These are phyloP conservation scores for Setomelanomma holmii DNA, from an alignment of 2,329 filamentous ascomycete species.

Conservation along the genomic window DNA sequence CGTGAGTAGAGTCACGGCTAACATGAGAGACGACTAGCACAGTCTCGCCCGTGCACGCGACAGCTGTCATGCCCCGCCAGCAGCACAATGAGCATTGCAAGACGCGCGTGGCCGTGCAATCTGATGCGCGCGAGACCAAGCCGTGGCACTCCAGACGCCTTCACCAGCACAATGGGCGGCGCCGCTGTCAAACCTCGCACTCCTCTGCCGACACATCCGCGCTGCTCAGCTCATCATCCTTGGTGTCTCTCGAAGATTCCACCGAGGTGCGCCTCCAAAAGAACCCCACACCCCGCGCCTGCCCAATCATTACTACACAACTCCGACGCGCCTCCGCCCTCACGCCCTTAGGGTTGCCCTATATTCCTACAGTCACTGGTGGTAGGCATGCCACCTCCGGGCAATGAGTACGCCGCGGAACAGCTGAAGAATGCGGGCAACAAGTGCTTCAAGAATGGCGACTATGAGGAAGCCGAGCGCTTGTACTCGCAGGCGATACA, in stretches of 20 bases:
- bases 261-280: conserved; percentile 17
- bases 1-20: too few relatives aligned
- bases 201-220: conserved; percentile 9
- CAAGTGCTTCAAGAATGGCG: conserved; percentile 67
- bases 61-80: too few relatives aligned
- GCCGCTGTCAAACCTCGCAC: too few relatives aligned
- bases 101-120: conserved; percentile 2
- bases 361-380: background rate
- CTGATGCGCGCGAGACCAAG: background rate
- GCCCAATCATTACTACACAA: conserved; percentile 29
- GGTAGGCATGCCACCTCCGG: conserved; percentile 29
- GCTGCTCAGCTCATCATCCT: conserved; percentile 24
- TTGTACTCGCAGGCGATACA: conserved; percentile 81
- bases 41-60: background rate
- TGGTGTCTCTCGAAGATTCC: conserved; percentile 34
- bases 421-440: conserved; percentile 65
- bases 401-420: conserved; percentile 52
- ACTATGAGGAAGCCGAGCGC: conserved; percentile 71
- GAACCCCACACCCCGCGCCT: conserved; percentile 21
- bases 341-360: conserved; percentile 2
- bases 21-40: too few relatives aligned
- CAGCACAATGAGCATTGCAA: background rate
- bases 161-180: too few relatives aligned
- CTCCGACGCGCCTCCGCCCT: conserved; percentile 26
- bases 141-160: background rate